Conservation (phyloP, 2,329 filamentous ascomycete genomes). For the Apiospora phragmitis region DNA sequence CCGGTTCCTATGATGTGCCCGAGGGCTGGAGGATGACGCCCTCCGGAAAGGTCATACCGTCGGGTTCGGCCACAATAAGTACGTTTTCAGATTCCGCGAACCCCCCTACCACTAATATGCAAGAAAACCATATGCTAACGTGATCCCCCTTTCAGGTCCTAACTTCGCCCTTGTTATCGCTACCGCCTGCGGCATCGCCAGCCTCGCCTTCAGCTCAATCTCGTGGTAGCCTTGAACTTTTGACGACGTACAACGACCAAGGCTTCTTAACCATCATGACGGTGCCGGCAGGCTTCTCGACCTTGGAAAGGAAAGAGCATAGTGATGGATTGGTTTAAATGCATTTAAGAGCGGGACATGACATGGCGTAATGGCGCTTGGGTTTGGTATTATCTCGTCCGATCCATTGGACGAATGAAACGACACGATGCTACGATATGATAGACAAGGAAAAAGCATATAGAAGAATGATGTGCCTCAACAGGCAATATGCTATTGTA, state of each 20-base stretch:
- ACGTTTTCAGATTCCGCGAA: constrained; percentile 35
- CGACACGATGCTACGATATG: neutral
- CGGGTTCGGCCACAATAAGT: constrained; percentile 59
- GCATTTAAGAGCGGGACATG: neutral
- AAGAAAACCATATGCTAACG: neutral
- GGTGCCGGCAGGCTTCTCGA: constrained; percentile 34
- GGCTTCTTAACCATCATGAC: constrained; percentile 50
- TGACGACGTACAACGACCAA: constrained; percentile 24
- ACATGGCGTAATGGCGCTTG: neutral
- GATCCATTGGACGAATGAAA: neutral
- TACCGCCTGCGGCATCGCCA: constrained; percentile 43
- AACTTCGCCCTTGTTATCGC: constrained; percentile 44
- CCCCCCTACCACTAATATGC: neutral
- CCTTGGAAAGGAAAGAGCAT: constrained; percentile 26
- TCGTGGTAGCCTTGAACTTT: constrained; percentile 44
- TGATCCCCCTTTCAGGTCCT: neutral
- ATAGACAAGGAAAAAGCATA: constrained; percentile 7
- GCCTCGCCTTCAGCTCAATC: constrained; percentile 30
- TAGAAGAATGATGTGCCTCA: neutral
- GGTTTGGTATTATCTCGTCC: neutral
- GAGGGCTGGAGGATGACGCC: constrained; percentile 79
- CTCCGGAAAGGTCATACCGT: constrained; percentile 76
- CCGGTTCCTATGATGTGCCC: constrained; percentile 48
- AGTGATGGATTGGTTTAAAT: neutral
- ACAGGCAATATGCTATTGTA: neutral